These are phyloP conservation scores for Chionographis japonica DNA, from an alignment of 106 monocot species.

Conservation along the genomic window DNA sequence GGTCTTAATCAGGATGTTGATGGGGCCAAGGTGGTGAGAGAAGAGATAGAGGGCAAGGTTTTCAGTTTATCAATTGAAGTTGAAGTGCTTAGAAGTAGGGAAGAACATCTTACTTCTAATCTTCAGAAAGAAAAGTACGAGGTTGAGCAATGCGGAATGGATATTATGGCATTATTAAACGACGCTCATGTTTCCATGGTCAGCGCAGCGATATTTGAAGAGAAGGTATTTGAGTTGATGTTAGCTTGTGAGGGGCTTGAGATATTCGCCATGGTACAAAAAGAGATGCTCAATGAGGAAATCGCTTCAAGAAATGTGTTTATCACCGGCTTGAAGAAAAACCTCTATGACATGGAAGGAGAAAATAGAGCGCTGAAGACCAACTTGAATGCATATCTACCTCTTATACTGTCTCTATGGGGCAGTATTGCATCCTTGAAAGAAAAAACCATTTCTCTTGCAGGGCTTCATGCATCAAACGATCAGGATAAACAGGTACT, in stretches of 20 bases:
- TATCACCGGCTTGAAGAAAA: slow-evolving; percentile 29
- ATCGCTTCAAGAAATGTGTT: slow-evolving; percentile 23
- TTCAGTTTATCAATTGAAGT: slow-evolving; percentile 17
- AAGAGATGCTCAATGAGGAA: slow-evolving; percentile 39
- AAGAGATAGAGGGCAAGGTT: slow-evolving; percentile 25
- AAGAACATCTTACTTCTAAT: slow-evolving; percentile 14
- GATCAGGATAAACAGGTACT: slow-evolving; percentile 42
- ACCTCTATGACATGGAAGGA: slow-evolving; percentile 36
- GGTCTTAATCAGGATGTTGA: slow-evolving; percentile 17
- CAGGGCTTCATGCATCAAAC: slow-evolving; percentile 17
- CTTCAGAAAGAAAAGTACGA: slow-evolving; percentile 22
- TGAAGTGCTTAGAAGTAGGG: slow-evolving; percentile 25
- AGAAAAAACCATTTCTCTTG: slow-evolving; percentile 36
- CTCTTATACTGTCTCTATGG: slow-evolving; percentile 31
- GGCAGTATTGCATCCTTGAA: slow-evolving; percentile 39
- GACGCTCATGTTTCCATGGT: slow-evolving; percentile 40
- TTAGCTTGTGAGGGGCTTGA: slow-evolving; percentile 47
- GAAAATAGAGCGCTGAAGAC: slow-evolving; percentile 50
- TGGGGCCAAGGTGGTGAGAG: slow-evolving; percentile 19
- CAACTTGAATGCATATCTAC: slow-evolving; percentile 40
- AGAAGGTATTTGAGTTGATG: slow-evolving; percentile 51
- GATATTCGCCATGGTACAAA: slow-evolving; percentile 37
- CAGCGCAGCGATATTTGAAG: slow-evolving; percentile 46
- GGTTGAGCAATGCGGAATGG: slow-evolving; percentile 27
- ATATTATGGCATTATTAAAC: slow-evolving; percentile 32